A percentile compares a stretch with the other conserved stretches of the same genome.
These are phyloP conservation scores for Phytomonas sp. DNA, from an alignment of 208 protist species.

Conservation along the genomic window DNA sequence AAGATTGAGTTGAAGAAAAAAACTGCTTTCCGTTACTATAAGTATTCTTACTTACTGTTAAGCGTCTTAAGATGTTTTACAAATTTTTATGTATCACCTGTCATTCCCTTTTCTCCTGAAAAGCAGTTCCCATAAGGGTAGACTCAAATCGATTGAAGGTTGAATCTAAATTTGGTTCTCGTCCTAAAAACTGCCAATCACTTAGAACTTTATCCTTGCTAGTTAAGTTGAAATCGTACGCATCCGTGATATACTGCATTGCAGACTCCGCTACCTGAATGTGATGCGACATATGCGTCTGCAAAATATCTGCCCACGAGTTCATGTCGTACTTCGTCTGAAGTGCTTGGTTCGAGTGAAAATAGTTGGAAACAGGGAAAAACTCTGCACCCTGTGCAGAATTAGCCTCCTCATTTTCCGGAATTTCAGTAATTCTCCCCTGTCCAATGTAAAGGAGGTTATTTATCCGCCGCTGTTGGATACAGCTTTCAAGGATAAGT, in stretches of 20 bases:
- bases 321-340: conserved; percentile 47
- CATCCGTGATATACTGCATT: conserved; percentile 25
- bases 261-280: conserved; percentile 19
- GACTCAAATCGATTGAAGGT: conserved; percentile 51
- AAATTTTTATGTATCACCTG: neutral
- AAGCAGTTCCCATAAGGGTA: conserved; percentile 18
- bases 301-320: conserved; percentile 47
- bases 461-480: conserved; percentile 25
- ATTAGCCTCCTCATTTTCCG: conserved; percentile 3
- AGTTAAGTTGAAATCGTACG: conserved; percentile 7
- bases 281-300: conserved; percentile 17
- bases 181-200: conserved; percentile 39
- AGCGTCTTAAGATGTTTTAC: neutral
- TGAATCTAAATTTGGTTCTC: conserved; percentile 24
- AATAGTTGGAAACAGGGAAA: conserved; percentile 28
- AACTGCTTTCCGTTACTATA: conserved; percentile 3
- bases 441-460: neutral
- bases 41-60: neutral
- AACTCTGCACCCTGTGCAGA: conserved; percentile 19
- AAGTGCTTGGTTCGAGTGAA: conserved; percentile 33
- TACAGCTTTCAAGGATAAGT: conserved; percentile 46
- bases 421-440: conserved; percentile 1
- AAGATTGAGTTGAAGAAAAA: neutral
- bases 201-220: conserved; percentile 13
- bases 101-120: conserved; percentile 1